phyloP scores from a whole-genome alignment of 2,329 filamentous ascomycete genomes.

The Blastomyces parvus region DNA sequence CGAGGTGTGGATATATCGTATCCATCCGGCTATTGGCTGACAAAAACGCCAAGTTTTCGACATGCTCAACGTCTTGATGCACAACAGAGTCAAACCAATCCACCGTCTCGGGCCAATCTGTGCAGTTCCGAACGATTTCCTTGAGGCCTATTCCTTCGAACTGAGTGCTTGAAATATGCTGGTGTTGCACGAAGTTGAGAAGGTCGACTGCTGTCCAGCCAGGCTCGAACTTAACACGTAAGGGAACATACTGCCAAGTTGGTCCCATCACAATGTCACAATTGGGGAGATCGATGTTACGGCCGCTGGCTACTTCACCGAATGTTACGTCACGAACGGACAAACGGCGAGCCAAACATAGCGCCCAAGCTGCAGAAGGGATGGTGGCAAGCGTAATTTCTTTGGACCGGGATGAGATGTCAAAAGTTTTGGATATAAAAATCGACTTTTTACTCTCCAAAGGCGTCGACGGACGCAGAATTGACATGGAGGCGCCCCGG shows the following conservation, averaged over 20 bases:
- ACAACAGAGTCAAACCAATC: constrained; percentile 49
- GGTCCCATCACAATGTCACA: constrained; percentile 49
- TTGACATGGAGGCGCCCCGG: constrained; percentile 37
- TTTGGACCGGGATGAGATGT: constrained; percentile 41
- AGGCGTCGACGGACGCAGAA: constrained; percentile 10
- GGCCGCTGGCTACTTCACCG: constrained; percentile 52
- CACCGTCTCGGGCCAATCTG: constrained; percentile 33
- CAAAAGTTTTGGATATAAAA: constrained; percentile 21
- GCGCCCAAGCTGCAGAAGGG: constrained; percentile 52
- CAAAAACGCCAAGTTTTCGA: constrained; percentile 35
- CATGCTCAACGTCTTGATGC: constrained; percentile 49
- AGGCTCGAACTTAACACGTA: constrained; percentile 44
- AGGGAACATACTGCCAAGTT: constrained; percentile 54
- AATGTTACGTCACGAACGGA: constrained; percentile 46
- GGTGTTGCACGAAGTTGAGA: constrained; percentile 40
- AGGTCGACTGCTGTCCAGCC: constrained; percentile 40
- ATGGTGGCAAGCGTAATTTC: constrained; percentile 51
- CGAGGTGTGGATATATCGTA: constrained; percentile 48
- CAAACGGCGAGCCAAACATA: constrained; percentile 46
- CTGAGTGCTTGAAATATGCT: constrained; percentile 42
- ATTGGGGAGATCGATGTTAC: constrained; percentile 45
- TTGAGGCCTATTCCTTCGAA: constrained; percentile 42
- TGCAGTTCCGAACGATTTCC: constrained; percentile 41
- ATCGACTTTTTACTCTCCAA: constrained; percentile 6
- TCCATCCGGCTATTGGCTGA: constrained; percentile 37